Evolutionary conservation across 192 early-diverging fungal genomes (phyloP).

Genomic region (Coemansia sp.): DNA sequence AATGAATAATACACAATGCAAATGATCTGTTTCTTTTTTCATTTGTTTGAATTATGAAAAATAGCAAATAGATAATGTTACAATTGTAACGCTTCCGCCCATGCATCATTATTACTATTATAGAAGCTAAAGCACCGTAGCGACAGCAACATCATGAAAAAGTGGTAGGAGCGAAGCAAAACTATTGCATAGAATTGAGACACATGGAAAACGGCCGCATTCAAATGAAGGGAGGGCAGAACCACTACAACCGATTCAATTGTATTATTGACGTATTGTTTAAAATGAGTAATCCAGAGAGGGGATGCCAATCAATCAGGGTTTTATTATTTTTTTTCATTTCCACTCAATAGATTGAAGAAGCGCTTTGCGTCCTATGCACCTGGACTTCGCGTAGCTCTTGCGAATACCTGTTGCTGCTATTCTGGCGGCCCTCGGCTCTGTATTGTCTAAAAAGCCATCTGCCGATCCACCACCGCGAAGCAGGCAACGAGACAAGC

Average conservation of each 20-base stretch:
- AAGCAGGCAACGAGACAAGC: neutral
- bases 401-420: neutral
- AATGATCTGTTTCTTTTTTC: neutral
- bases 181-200: neutral
- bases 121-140: too few species aligned
- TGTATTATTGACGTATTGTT: neutral
- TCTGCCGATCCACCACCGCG: neutral
- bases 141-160: neutral
- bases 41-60: neutral
- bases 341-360: neutral
- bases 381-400: neutral
- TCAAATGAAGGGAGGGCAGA: neutral
- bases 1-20: conserved; percentile 1
- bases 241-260: neutral
- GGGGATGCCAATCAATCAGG: too few species aligned
- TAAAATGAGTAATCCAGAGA: too few species aligned
- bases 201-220: neutral
- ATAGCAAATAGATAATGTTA: neutral
- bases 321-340: neutral
- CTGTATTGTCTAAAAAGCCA: neutral
- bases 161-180: neutral
- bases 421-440: neutral
- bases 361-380: neutral
- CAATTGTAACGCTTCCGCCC: neutral
- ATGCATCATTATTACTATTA: too few species aligned